Evolutionary conservation across 768 basidiomycete species (phyloP).

Genomic region (Floccularia luteovirens): DNA sequence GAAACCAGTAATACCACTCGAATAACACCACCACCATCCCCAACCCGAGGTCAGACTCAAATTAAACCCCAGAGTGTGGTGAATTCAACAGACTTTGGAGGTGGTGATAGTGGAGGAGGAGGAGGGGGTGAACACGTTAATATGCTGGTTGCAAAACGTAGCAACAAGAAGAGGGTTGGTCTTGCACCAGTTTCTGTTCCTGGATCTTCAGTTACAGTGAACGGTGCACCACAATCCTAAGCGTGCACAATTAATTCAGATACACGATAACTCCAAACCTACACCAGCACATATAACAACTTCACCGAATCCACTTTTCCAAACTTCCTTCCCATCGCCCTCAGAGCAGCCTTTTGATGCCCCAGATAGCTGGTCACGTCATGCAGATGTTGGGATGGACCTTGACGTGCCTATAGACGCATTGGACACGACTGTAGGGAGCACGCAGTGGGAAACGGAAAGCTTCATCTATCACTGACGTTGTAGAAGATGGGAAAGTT

Average conservation of each 20-base stretch:
- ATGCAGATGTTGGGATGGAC: slow-evolving; percentile 40
- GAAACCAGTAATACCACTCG: slow-evolving; percentile 4
- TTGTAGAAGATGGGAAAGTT: slow-evolving; percentile 29
- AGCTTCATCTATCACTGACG: slow-evolving; percentile 23
- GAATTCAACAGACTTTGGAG: slow-evolving; percentile 20
- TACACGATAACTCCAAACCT: slow-evolving; percentile 17
- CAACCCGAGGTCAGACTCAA: slow-evolving; percentile 3
- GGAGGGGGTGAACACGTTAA: slow-evolving; percentile 56
- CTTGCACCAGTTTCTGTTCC: slow-evolving; percentile 17
- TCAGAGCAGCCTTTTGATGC: slow-evolving; percentile 41
- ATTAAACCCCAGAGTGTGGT: neutral
- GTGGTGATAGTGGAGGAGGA: too few relatives aligned
- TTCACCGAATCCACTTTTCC: neutral
- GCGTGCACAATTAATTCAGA: slow-evolving; percentile 24
- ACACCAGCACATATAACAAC: neutral
- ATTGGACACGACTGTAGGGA: slow-evolving; percentile 30
- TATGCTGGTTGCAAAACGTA: slow-evolving; percentile 68
- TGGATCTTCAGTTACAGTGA: slow-evolving; percentile 8
- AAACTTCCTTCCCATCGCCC: slow-evolving; percentile 36
- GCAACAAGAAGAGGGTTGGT: slow-evolving; percentile 55
- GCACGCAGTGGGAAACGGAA: slow-evolving; percentile 44
- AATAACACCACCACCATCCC: slow-evolving; percentile 37
- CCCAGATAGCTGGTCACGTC: slow-evolving; percentile 26
- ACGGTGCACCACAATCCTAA: slow-evolving; percentile 21
- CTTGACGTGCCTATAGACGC: slow-evolving; percentile 49